Percentiles rank a stretch among this genome's conserved stretches.
phyloP scores from a whole-genome alignment of 352 stramenopile genomes.

The Phytopythium kandeliae region DNA sequence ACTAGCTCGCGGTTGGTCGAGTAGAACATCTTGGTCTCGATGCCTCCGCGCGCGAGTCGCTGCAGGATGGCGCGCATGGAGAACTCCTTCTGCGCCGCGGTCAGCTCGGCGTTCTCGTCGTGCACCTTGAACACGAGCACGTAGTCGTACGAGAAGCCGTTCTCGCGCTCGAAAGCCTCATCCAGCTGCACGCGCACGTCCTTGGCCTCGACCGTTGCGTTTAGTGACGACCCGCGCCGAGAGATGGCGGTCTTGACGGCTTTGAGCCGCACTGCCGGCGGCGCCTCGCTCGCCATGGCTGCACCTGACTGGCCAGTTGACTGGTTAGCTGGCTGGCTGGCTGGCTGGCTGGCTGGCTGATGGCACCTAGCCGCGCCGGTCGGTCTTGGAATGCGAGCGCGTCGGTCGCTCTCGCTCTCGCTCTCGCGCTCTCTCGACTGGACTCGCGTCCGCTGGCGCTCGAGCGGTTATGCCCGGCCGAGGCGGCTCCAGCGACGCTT shows the following conservation, averaged over 20 bases:
- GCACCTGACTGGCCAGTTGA: no score
- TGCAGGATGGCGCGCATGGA: slow-evolving; percentile 72
- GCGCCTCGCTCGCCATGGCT: slow-evolving; percentile 13
- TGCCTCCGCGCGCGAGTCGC: slow-evolving; percentile 53
- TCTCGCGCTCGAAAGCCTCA: slow-evolving; percentile 48
- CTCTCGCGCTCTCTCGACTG: not conserved
- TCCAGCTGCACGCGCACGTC: slow-evolving; percentile 60
- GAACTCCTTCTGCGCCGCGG: slow-evolving; percentile 50
- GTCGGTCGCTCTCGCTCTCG: not conserved
- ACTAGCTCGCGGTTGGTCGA: slow-evolving; percentile 56
- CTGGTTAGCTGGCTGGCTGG: no score
- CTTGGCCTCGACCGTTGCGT: slow-evolving; percentile 53
- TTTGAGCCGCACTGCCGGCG: slow-evolving; percentile 28
- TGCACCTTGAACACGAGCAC: slow-evolving; percentile 80
- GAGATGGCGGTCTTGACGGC: slow-evolving; percentile 61
- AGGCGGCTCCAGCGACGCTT: not conserved
- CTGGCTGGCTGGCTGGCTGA: no score
- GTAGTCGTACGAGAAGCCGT: slow-evolving; percentile 81
- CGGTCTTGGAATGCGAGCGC: no score
- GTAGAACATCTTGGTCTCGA: slow-evolving; percentile 86
- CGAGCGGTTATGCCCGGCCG: not conserved
- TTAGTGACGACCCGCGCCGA: slow-evolving; percentile 56
- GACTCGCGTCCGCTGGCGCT: not conserved
- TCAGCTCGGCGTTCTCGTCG: slow-evolving; percentile 52
- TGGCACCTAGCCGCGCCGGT: no score